Conservation (phyloP, 805 yeast species). For the Pichia occidentalis region DNA sequence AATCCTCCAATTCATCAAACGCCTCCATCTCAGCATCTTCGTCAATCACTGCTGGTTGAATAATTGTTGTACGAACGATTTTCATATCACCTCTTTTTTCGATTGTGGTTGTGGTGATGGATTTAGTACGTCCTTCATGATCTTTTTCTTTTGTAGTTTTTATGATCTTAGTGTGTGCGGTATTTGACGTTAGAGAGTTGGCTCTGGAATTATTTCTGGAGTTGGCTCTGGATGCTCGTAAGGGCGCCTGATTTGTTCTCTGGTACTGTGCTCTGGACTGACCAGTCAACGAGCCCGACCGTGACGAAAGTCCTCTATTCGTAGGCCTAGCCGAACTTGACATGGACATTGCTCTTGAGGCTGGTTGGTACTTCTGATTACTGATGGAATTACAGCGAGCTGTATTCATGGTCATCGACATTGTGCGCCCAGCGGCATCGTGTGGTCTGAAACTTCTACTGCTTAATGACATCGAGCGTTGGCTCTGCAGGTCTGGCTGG, state of each 20-base stretch:
- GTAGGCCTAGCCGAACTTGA: constrained; percentile 2
- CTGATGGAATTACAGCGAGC: constrained; percentile 15
- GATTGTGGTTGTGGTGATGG: constrained; percentile 49
- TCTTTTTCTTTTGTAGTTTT: constrained; percentile 47
- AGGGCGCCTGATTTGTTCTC: constrained; percentile 11
- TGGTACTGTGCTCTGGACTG: background rate
- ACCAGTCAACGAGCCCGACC: constrained; percentile 21
- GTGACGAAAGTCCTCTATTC: constrained; percentile 5
- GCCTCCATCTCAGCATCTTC: constrained; percentile 21
- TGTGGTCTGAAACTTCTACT: constrained; percentile 26
- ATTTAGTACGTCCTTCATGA: constrained; percentile 44
- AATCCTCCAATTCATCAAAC: constrained; percentile 22
- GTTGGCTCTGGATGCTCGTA: constrained; percentile 14
- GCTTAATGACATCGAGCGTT: constrained; percentile 30
- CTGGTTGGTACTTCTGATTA: constrained; percentile 9
- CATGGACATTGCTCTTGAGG: constrained; percentile 7
- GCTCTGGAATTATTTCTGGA: constrained; percentile 19
- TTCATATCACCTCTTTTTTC: constrained; percentile 44
- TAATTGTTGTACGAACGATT: constrained; percentile 41
- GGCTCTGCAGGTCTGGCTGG: constrained; percentile 5
- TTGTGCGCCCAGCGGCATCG: constrained; percentile 10
- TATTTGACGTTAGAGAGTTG: constrained; percentile 28
- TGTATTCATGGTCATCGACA: constrained; percentile 25
- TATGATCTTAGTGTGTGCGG: constrained; percentile 31
- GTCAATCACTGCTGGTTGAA: constrained; percentile 25